Evolutionary conservation across 2,329 filamentous ascomycete species (phyloP).

Genomic region (Xylariales sp.): DNA sequence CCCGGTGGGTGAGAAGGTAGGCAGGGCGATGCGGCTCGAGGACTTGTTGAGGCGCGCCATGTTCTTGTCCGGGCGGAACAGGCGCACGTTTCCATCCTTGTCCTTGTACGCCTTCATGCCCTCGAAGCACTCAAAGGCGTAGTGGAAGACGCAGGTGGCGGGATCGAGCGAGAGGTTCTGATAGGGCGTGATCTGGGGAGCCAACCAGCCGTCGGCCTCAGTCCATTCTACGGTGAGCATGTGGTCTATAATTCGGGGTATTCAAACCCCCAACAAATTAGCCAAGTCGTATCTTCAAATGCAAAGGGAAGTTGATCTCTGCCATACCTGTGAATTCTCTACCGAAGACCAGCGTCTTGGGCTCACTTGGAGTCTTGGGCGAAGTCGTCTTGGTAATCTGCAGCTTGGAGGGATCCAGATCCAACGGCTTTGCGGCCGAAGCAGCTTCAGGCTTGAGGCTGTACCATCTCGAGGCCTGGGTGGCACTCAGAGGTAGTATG

Average conservation of each 20-base stretch:
- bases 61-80: slow-evolving; percentile 95
- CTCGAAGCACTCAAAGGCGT: slow-evolving; percentile 97
- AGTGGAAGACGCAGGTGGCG: slow-evolving; percentile 96
- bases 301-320: too few relatives aligned
- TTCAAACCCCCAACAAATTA: too few relatives aligned
- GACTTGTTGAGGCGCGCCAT: slow-evolving; percentile 95
- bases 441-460: slow-evolving; percentile 50
- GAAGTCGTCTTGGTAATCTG: slow-evolving; percentile 67
- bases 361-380: slow-evolving; percentile 70
- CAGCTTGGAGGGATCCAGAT: slow-evolving; percentile 75
- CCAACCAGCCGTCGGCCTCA: slow-evolving; percentile 74
- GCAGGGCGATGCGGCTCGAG: slow-evolving; percentile 84
- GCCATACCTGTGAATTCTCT: slow-evolving; percentile 77
- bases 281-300: too few relatives aligned
- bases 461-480: slow-evolving; percentile 37
- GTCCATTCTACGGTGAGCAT: slow-evolving; percentile 97
- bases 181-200: slow-evolving; percentile 84
- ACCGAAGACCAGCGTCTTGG: slow-evolving; percentile 85
- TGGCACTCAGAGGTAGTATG: slow-evolving; percentile 25
- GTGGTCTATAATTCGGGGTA: slow-evolving; percentile 77
- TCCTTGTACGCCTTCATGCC: slow-evolving; percentile 99
- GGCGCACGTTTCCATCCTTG: slow-evolving; percentile 67
- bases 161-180: slow-evolving; percentile 96
- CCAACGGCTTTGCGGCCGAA: slow-evolving; percentile 50
- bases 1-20: slow-evolving; percentile 71